These are phyloP conservation scores for Fremontodendron californicum DNA, from an alignment of 345 rosid species.

Conservation along the genomic window DNA sequence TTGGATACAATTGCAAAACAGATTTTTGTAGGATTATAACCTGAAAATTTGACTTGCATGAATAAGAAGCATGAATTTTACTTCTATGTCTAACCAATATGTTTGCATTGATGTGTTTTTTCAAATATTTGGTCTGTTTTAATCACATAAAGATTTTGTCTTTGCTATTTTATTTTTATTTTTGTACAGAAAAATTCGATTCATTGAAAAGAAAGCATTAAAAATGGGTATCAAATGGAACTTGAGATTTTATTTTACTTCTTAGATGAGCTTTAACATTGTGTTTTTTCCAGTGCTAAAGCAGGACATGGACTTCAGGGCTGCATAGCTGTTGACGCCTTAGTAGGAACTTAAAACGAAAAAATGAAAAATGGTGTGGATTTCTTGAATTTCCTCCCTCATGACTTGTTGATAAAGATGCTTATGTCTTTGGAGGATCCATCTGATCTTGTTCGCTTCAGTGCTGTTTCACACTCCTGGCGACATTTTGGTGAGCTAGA, in stretches of 20 bases:
- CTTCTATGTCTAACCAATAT: background rate
- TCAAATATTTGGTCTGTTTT: background rate
- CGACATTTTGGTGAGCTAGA: slow-evolving; percentile 55
- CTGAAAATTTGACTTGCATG: background rate
- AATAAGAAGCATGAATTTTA: background rate
- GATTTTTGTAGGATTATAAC: background rate
- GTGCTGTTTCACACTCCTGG: slow-evolving; percentile 68
- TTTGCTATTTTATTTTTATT: background rate
- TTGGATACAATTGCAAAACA: background rate
- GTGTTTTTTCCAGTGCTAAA: slow-evolving; percentile 5
- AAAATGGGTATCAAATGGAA: background rate
- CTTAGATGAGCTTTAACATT: background rate
- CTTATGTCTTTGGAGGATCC: slow-evolving; percentile 54
- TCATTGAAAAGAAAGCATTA: background rate
- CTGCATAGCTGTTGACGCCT: background rate
- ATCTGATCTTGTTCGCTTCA: slow-evolving; percentile 59
- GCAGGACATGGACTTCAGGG: slow-evolving; percentile 13
- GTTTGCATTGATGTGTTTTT: background rate
- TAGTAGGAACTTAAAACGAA: background rate
- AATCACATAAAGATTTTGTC: background rate
- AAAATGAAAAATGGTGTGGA: slow-evolving; percentile 40
- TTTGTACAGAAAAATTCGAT: background rate
- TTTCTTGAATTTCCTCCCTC: slow-evolving; percentile 46
- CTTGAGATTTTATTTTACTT: background rate
- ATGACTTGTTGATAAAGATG: slow-evolving; percentile 46